Base-by-base conservation (phyloP, 805 yeast genomes). In the Deakozyma indianensis region DNA sequence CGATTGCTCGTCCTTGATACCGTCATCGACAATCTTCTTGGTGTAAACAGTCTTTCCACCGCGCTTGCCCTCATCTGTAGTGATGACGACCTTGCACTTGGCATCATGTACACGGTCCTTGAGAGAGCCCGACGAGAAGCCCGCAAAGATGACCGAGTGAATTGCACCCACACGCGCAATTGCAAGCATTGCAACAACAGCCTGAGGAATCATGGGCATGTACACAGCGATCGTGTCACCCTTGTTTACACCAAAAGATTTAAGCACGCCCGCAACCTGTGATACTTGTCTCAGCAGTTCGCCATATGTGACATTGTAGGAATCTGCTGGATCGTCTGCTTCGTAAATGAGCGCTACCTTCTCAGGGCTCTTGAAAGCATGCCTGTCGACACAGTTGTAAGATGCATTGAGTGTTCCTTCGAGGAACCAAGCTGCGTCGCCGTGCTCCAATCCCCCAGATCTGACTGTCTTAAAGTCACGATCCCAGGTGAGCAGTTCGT, bases 181-280 rank as follows among this genome's bases (percentile, higher is more conserved):
- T 42, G 98, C 98, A 59, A 90, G 71, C 75, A 90, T 77, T n/a
- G 98, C 83, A 47, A 92, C 77, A 50, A 92, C 70, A 20, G 96
- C 96, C 68, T 88, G 95, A 43, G 97, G 94, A 50, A 88, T 88
- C 98, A 92, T 90, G 59, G 98, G 98, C 62, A 90, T 69, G 66
- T 90, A 90, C 48, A 90, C 83, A 43, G 96, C 97, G 48, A 90
- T 97, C 23, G 94, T 83, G 61, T 90, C 98, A 60, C 98, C 98
- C 65, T 85, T 84, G 55, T 73, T 69, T 54, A 90, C 90, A 47
- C 98, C 98, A 75, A 87, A 78, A 48, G 79, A 73, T 51, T 74
- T 69, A 61, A 92, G 74, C 40, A 85, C 81, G 55, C 83, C 88
- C 11, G 97, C 95, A 55, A 87, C 78, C 59, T 82, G 79, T 53